phyloP scores from a whole-genome alignment of 1,284 basidiomycete genomes.

The Puccinia brachypodii region DNA sequence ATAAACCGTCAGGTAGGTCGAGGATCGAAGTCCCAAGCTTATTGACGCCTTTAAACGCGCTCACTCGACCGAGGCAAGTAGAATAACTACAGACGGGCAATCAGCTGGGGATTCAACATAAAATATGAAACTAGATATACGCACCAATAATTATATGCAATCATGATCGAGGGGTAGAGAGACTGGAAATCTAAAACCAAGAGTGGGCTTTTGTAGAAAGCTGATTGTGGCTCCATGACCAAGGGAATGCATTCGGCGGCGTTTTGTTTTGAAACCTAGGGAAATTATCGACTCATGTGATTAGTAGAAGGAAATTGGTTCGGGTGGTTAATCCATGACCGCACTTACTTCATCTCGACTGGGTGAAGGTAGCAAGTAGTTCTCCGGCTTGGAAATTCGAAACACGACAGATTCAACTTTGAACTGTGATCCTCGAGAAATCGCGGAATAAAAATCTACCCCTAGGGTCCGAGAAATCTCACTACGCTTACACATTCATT shows the following conservation, averaged over 20 bases:
- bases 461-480: conserved; percentile 97
- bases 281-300: neutral
- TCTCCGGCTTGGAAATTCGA: conserved; percentile 95
- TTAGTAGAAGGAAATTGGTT: conserved; percentile 25
- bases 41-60: conserved; percentile 77
- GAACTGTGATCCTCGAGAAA: conserved; percentile 92
- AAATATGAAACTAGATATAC: conserved; percentile 55
- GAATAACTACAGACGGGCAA: conserved; percentile 56
- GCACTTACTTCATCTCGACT: conserved; percentile 72
- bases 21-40: conserved; percentile 79
- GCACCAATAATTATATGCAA: conserved; percentile 96
- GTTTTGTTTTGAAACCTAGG: conserved; percentile 88
- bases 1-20: conserved; percentile 68
- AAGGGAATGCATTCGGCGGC: conserved; percentile 92
- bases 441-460: conserved; percentile 92
- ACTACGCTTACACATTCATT: conserved; percentile 59
- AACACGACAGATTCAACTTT: conserved; percentile 99
- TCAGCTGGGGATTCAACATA: conserved; percentile 15
- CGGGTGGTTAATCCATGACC: neutral
- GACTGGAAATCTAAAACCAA: conserved; percentile 93
- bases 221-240: conserved; percentile 89
- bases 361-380: conserved; percentile 81
- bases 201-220: conserved; percentile 87
- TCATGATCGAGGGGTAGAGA: conserved; percentile 95
- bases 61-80: conserved; percentile 86